These are phyloP conservation scores for Cyclotella sp. DNA, from an alignment of 108 stramenopile species.

Conservation along the genomic window DNA sequence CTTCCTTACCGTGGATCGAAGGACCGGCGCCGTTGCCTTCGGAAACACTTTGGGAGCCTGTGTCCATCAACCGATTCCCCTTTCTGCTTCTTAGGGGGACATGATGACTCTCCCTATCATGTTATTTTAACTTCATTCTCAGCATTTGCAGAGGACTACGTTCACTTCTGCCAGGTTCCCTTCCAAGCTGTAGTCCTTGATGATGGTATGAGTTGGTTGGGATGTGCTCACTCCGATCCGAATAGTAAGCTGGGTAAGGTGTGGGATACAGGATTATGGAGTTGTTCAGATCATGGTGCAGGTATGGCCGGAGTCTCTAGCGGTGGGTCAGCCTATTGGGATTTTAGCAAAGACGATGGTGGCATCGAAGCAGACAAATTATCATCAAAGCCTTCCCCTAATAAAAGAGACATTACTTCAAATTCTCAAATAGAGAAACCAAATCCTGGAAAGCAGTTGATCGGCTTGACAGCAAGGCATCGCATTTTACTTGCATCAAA, in stretches of 20 bases:
- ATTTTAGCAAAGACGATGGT: constrained; percentile 54
- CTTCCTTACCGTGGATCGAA: constrained; percentile 65
- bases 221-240: constrained; percentile 73
- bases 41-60: constrained; percentile 71
- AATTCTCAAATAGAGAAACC: constrained; percentile 38
- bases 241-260: constrained; percentile 63
- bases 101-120: constrained; percentile 76
- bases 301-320: constrained; percentile 61
- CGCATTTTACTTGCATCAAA: constrained; percentile 67
- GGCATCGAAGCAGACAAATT: constrained; percentile 23
- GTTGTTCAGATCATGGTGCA: constrained; percentile 65
- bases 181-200: constrained; percentile 81
- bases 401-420: neutral
- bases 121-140: constrained; percentile 78
- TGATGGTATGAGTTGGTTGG: constrained; percentile 82
- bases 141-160: constrained; percentile 72
- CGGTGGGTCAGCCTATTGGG: constrained; percentile 52
- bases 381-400: constrained; percentile 1
- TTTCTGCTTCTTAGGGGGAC: constrained; percentile 50
- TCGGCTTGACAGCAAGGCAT: constrained; percentile 87
- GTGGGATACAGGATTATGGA: constrained; percentile 76
- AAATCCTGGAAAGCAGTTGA: constrained; percentile 46
- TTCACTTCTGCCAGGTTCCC: constrained; percentile 83
- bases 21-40: constrained; percentile 53
- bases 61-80: constrained; percentile 40